These are phyloP conservation scores for Candida schatavii DNA, from an alignment of 805 yeast species.

Conservation along the genomic window DNA sequence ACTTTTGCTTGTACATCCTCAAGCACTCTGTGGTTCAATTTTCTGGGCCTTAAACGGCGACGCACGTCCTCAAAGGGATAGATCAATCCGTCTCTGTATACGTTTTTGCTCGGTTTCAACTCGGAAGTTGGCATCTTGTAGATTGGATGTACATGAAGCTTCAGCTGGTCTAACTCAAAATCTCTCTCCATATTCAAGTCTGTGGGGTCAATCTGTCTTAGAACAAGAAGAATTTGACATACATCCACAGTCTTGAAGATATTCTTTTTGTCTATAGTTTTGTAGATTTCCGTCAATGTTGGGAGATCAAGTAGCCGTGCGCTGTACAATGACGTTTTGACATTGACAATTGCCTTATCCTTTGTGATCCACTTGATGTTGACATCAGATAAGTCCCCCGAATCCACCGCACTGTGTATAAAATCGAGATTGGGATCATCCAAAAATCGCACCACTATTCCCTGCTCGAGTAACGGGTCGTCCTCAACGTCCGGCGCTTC, in stretches of 20 bases:
- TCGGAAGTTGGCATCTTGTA: constrained; percentile 32
- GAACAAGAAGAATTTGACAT: constrained; percentile 78
- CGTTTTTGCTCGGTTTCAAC: constrained; percentile 46
- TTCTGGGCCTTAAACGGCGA: constrained; percentile 67
- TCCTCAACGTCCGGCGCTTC: constrained; percentile 96
- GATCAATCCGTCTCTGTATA: constrained; percentile 74
- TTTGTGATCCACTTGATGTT: constrained; percentile 81
- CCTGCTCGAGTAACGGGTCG: constrained; percentile 89
- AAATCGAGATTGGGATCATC: constrained; percentile 67
- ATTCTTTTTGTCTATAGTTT: constrained; percentile 85
- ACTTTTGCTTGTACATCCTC: constrained; percentile 78
- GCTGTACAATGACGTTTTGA: constrained; percentile 68
- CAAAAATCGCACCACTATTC: constrained; percentile 73
- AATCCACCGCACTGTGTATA: constrained; percentile 71
- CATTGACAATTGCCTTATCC: constrained; percentile 70
- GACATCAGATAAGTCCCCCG: constrained; percentile 70
- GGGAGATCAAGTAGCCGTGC: constrained; percentile 90
- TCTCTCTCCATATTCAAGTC: constrained; percentile 44
- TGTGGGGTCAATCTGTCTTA: constrained; percentile 47
- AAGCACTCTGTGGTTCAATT: constrained; percentile 66
- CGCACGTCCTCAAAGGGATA: constrained; percentile 74
- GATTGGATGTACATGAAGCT: constrained; percentile 36
- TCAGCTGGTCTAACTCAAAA: constrained; percentile 39
- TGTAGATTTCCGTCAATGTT: constrained; percentile 79
- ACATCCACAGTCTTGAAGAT: constrained; percentile 84